phyloP scores from a whole-genome alignment of 2,329 filamentous ascomycete species.

The Aspergillus melleus region DNA sequence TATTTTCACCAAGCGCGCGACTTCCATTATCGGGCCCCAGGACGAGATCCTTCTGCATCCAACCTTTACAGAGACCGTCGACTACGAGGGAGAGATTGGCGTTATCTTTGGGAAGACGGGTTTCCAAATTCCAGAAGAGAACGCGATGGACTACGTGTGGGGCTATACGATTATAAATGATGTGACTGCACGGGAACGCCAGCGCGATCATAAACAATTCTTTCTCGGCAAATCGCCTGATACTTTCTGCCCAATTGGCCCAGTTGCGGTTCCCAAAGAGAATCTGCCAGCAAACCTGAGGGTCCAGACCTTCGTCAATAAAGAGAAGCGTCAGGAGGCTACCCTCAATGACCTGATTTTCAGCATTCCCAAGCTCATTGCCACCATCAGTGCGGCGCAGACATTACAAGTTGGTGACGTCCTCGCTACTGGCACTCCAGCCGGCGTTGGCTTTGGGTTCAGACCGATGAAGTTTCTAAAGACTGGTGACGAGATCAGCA shows the following conservation, averaged over 20 bases:
- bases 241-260: slow-evolving; percentile 59
- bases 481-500: slow-evolving; percentile 43
- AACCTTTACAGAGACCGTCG: too few species aligned
- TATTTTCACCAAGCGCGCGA: too few species aligned
- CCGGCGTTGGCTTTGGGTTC: slow-evolving; percentile 52
- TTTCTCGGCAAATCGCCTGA: slow-evolving; percentile 59
- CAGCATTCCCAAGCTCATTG: slow-evolving; percentile 48
- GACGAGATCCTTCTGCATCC: too few species aligned
- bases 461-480: slow-evolving; percentile 45
- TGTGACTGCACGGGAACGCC: slow-evolving; percentile 55
- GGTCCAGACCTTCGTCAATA: slow-evolving; percentile 52
- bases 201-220: slow-evolving; percentile 62
- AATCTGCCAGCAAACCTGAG: slow-evolving; percentile 45
- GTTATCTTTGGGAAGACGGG: slow-evolving; percentile 52
- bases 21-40: too few species aligned
- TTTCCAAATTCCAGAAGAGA: slow-evolving; percentile 42
- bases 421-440: slow-evolving; percentile 51
- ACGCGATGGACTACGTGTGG: slow-evolving; percentile 56
- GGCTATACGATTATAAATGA: slow-evolving; percentile 61
- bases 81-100: too few species aligned
- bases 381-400: slow-evolving; percentile 50
- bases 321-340: slow-evolving; percentile 51
- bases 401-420: slow-evolving; percentile 55
- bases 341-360: slow-evolving; percentile 54
- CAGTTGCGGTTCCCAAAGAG: slow-evolving; percentile 51